A percentile compares a stretch with the other conserved stretches of the same genome.
Evolutionary conservation across 148 eudicot genomes (phyloP).

Genomic region (Amaranthus cruentus): DNA sequence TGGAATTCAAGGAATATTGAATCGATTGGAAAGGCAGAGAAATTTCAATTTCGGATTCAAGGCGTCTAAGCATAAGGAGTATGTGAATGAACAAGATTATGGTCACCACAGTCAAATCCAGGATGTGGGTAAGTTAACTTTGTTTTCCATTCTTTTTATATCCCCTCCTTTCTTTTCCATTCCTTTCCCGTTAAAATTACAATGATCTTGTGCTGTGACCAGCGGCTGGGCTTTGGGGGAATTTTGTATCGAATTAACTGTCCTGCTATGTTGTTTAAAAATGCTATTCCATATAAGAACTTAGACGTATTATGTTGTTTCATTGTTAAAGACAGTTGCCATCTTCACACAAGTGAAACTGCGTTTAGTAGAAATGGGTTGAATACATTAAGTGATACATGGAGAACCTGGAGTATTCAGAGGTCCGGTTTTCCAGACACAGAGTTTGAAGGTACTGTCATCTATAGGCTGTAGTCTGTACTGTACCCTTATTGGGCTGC

Average conservation of each 20-base stretch:
- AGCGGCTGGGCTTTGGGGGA: background rate
- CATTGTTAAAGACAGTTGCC: constrained; percentile 49
- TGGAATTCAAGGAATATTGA: constrained; percentile 72
- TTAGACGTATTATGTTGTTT: constrained; percentile 17
- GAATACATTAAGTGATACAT: constrained; percentile 30
- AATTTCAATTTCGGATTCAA: constrained; percentile 41
- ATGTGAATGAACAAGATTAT: constrained; percentile 7
- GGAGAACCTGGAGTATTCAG: constrained; percentile 62
- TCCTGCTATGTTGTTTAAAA: background rate
- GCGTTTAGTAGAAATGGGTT: constrained; percentile 25
- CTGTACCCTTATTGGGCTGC: background rate
- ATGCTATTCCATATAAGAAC: background rate
- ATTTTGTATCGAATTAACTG: background rate
- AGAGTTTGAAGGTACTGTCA: constrained; percentile 62
- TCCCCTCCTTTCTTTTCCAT: background rate
- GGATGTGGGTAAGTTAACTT: constrained; percentile 43
- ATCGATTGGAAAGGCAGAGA: constrained; percentile 66
- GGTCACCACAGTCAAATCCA: constrained; percentile 13
- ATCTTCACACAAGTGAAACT: constrained; percentile 30
- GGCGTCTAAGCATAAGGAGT: constrained; percentile 20
- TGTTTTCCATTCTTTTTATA: constrained; percentile 1
- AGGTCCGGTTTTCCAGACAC: constrained; percentile 45
- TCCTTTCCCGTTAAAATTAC: background rate
- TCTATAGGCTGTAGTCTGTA: background rate
- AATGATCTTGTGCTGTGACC: background rate